These are phyloP conservation scores for Paraphaeosphaeria minitans DNA, from an alignment of 2,329 filamentous ascomycete species.

Conservation along the genomic window DNA sequence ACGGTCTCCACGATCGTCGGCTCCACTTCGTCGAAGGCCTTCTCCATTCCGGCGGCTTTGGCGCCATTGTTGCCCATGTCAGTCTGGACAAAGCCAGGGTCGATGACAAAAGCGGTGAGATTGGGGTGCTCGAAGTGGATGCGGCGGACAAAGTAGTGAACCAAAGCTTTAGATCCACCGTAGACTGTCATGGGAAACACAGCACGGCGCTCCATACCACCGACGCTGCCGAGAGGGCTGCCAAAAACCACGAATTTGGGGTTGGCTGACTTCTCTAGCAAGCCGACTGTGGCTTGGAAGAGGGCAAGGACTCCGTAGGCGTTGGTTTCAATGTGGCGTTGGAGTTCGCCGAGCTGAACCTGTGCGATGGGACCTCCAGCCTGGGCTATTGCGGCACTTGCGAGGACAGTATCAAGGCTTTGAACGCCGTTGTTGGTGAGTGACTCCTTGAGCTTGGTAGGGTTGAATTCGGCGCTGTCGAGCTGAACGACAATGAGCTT, in stretches of 20 bases:
- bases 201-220: too few species aligned
- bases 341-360: slow-evolving; percentile 9
- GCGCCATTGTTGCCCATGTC: slow-evolving; percentile 16
- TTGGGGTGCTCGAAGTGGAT: slow-evolving; percentile 12
- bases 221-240: neutral
- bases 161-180: slow-evolving; percentile 13
- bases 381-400: slow-evolving; percentile 10
- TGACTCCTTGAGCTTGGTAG: neutral
- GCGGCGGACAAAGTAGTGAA: slow-evolving; percentile 13
- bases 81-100: slow-evolving; percentile 17
- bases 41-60: slow-evolving; percentile 7
- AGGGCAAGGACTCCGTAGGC: slow-evolving; percentile 19
- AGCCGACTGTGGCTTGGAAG: slow-evolving; percentile 17
- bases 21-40: too few species aligned
- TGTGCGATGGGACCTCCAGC: neutral
- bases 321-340: slow-evolving; percentile 17
- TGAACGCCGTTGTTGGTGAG: slow-evolving; percentile 14
- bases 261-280: slow-evolving; percentile 16
- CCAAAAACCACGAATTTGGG: slow-evolving; percentile 18
- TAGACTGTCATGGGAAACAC: neutral
- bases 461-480: slow-evolving; percentile 9
- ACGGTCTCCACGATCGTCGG: too few species aligned
- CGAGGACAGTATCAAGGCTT: slow-evolving; percentile 21
- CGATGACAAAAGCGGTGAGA: slow-evolving; percentile 13
- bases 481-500: slow-evolving; percentile 17